Evolutionary conservation across 352 stramenopile genomes (phyloP), one percentile per base, ranked within the genome.

Genomic region (Pythium chondricola): DNA sequence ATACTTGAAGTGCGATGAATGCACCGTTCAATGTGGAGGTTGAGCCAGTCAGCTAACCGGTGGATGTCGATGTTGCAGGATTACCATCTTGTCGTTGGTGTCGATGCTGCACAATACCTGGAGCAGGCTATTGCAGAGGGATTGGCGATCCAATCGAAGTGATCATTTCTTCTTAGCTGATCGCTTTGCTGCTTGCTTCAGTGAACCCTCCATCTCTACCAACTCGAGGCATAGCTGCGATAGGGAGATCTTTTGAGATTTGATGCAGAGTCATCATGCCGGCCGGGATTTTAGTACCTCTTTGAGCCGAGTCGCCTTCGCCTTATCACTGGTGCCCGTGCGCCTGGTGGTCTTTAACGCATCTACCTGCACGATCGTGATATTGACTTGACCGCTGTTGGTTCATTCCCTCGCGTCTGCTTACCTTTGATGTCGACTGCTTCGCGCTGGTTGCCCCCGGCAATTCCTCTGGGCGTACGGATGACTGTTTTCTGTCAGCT

Each of bases 1-100:
- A 86, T 88, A 30, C 66, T 88, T 17, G 71, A 88, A 69, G 75
- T 88, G 1, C 17, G 29, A 39, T 22, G 44, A 9, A 27, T 7
- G 18, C 1, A n/a, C 8, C 13, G 7, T 33, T 13, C 29, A 33
- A 17, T 6, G 17, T 20, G 35, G 8, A 40, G 35, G n/a, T n/a
- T n/a, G n/a, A n/a, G n/a, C n/a, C n/a, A n/a, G n/a, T n/a, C n/a
- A n/a, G n/a, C n/a, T n/a, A n/a, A n/a, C n/a, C n/a, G n/a, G n/a
- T n/a, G n/a, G n/a, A n/a, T n/a, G n/a, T 27, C 27, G 11, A 14
- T 39, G 11, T 4, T 17, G 20, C 30, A 63, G 49, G 56, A 58
- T 25, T 64, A 64, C 43, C 43, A 43, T 21, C 51, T 58, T 30
- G 56, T 64, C 6, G 31, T 58, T 8, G 49, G 43, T 2, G 43